phyloP scores from a whole-genome alignment of 1,284 basidiomycete species.

The Puccinia sorghi region DNA sequence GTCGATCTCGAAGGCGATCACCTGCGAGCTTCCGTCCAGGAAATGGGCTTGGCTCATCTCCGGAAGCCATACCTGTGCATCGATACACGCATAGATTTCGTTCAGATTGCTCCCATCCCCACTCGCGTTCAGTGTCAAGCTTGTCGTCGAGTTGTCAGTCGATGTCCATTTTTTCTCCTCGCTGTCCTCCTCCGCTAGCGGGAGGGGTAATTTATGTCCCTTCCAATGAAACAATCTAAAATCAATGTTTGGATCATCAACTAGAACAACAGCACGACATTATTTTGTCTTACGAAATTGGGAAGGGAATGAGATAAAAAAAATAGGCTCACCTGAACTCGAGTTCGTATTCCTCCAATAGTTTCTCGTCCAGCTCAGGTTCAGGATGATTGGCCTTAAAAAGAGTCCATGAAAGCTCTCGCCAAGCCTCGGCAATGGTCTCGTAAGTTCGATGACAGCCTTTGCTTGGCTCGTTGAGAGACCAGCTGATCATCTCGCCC shows the following conservation, averaged over 20 bases:
- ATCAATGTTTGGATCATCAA: not conserved
- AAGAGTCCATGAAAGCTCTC: conserved; percentile 16
- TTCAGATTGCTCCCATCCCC: conserved; percentile 18
- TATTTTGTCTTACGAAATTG: not conserved
- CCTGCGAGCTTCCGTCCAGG: conserved; percentile 35
- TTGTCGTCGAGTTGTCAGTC: conserved; percentile 46
- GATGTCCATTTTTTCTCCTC: not conserved
- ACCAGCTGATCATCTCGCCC: conserved; percentile 49
- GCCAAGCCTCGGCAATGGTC: conserved; percentile 48
- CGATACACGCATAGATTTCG: conserved; percentile 47
- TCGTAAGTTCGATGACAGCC: conserved; percentile 49
- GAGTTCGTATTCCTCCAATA: conserved; percentile 14
- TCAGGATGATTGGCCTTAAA: not conserved
- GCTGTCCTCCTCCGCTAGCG: conserved; percentile 32
- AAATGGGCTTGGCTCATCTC: conserved; percentile 45
- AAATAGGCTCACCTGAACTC: conserved; percentile 27
- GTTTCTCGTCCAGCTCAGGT: not conserved
- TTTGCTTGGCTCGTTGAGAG: conserved; percentile 49
- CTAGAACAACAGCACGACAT: not conserved
- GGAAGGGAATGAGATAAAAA: conserved; percentile 1
- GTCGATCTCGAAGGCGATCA: conserved; percentile 48
- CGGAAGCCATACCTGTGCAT: conserved; percentile 49
- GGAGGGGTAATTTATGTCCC: conserved; percentile 35
- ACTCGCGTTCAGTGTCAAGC: conserved; percentile 26
- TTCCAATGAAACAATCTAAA: conserved; percentile 49